Evolutionary conservation across 129 eudicot genomes (phyloP), one percentile per base, ranked within the genome.

Genomic region (Rutidosis leptorrhynchoides): DNA sequence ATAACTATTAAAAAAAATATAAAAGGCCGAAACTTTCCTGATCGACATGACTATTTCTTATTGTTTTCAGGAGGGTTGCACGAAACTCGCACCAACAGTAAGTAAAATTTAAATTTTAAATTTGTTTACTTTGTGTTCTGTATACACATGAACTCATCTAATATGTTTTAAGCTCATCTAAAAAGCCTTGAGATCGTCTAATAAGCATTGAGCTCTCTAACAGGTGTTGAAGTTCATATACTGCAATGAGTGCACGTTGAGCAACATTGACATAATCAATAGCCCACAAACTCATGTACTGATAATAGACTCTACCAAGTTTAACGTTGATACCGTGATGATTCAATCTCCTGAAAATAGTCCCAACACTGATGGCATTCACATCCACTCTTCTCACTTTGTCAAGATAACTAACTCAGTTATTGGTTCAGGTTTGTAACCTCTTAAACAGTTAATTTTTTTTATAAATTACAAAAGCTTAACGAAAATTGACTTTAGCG

Each of bases 331-430:
- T 52, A 64, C 71, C 45, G 43, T 89, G 25, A 64, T 23, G 23
- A 83, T 85, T 32, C 64, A 74, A 48, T 74, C 96, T 43, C 94
- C 96, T 10, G 81, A 75, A 49, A 30, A 81, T 67, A 83, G 80
- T 55, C 94, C 96, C 26, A 89, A 89, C 43, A 89, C 96, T 1
- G 96, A 85, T 67, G 96, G 94, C 68, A 77, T 85, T 53, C 93
- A 85, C 77, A 72, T 89, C 74, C 90, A 85, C 19, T 55, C 79
- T 64, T 74, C 87, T 49, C 81, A 64, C 26, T 8, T 19, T 48
- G 53, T 89, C 62, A 65, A 43, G 22, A 78, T 89, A 65, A 54
- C 78, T 69, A 81, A 85, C 69, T 46, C 82, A 59, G 33, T 20
- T 14, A 83, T 83, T 2, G 70, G 71, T 11, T n/a, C 79, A 48